These are phyloP conservation scores for Kingdonia uniflora DNA, from an alignment of 164 flowering plant species.

Conservation along the genomic window DNA sequence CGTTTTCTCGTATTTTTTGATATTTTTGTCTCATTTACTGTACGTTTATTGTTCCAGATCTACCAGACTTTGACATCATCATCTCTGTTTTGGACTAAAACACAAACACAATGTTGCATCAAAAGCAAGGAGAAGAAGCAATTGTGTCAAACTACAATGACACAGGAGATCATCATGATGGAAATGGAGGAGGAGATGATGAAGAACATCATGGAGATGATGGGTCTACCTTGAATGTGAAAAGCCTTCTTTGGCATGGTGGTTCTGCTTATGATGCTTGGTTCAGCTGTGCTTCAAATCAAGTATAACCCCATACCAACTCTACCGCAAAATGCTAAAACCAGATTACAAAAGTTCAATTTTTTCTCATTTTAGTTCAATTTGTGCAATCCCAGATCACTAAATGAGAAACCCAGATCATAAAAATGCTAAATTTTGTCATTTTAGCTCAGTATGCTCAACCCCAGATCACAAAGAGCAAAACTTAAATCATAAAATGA, in stretches of 20 bases:
- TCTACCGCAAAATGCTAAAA: background rate
- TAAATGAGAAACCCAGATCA: too few relatives aligned
- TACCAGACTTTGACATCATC: background rate
- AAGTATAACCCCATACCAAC: constrained; percentile 23
- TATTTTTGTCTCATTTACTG: constrained; percentile 46
- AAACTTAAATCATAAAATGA: too few relatives aligned
- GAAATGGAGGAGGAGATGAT: constrained; percentile 28
- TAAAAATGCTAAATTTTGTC: too few relatives aligned
- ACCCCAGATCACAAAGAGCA: too few relatives aligned
- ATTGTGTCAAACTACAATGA: constrained; percentile 52
- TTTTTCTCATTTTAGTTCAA: too few relatives aligned
- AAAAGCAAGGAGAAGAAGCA: constrained; percentile 82
- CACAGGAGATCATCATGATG: constrained; percentile 34
- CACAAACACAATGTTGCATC: constrained; percentile 39
- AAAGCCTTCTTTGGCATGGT: constrained; percentile 74
- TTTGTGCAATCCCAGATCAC: too few relatives aligned
- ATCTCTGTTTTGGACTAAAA: background rate
- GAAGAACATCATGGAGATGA: constrained; percentile 23
- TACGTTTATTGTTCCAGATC: constrained; percentile 45
- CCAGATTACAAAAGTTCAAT: too few relatives aligned
- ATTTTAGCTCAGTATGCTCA: too few relatives aligned
- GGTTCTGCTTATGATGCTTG: constrained; percentile 90
- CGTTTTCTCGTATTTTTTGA: constrained; percentile 17
- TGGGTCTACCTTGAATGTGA: constrained; percentile 33
- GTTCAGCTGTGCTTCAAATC: too few relatives aligned